Percentiles rank a stretch among this genome's conserved stretches.
Evolutionary conservation across 495 filamentous ascomycete genomes (phyloP).

Genomic region (Trichoderma erinaceum): DNA sequence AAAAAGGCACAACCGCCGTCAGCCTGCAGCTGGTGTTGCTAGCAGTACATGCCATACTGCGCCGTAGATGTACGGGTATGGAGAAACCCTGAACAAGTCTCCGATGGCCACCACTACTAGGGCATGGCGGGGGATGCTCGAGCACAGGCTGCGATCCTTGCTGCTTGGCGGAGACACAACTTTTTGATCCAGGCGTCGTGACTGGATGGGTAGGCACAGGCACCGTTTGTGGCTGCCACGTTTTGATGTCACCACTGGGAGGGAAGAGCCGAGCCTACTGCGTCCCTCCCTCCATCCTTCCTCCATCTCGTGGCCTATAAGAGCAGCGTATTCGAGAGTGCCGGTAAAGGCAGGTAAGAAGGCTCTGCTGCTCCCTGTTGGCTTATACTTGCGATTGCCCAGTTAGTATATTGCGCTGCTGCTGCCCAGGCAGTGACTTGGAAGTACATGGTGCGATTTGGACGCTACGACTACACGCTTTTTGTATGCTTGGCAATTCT

Average conservation of each 20-base stretch:
- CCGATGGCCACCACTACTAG: not conserved
- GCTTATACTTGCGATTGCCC: too few relatives aligned
- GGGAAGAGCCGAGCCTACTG: not conserved
- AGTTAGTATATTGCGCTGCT: too few relatives aligned
- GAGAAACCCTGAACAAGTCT: not conserved
- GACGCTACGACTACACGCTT: too few relatives aligned
- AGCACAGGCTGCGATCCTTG: not conserved
- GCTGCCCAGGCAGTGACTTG: too few relatives aligned
- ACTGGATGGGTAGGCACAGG: not conserved
- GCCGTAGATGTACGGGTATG: not conserved
- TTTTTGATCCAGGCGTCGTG: not conserved
- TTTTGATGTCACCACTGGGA: not conserved
- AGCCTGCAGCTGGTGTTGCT: not conserved
- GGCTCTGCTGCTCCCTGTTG: not conserved
- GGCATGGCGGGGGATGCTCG: not conserved
- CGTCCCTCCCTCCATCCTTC: not conserved
- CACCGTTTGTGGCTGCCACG: conserved; percentile 3
- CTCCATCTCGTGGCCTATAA: not conserved
- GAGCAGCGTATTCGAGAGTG: not conserved
- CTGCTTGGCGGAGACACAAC: not conserved
- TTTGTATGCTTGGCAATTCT: too few relatives aligned
- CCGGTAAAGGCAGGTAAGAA: not conserved
- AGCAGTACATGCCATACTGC: not conserved
- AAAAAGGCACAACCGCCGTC: not conserved
- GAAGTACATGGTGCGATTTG: too few relatives aligned